A percentile compares a stretch with the other conserved stretches of the same genome.
phyloP scores from a whole-genome alignment of 148 eudicot genomes.

The Rhododendron mucronatum region DNA sequence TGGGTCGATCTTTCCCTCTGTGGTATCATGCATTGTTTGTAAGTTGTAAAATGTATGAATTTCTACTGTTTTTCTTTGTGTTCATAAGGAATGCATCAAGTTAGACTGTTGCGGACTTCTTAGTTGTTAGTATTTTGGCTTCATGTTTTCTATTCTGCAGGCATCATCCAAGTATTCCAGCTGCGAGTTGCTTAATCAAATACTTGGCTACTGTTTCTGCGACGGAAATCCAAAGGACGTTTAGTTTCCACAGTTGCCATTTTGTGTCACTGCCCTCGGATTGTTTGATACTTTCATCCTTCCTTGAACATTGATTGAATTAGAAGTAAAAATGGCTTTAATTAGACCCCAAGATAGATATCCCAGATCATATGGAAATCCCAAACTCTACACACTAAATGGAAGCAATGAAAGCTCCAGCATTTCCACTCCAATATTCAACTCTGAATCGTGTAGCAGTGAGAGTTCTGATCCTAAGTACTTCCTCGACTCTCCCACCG shows the following conservation, averaged over 20 bases:
- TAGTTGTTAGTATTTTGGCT: background rate
- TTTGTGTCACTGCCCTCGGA: background rate
- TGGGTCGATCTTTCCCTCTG: background rate
- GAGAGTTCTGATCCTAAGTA: constrained; percentile 52
- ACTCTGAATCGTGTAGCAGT: constrained; percentile 43
- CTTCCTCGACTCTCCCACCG: constrained; percentile 67
- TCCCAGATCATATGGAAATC: constrained; percentile 14
- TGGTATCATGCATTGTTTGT: background rate
- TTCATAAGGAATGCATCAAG: background rate
- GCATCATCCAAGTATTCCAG: background rate
- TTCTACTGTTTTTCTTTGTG: background rate
- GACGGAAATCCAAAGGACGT: background rate
- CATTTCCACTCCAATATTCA: constrained; percentile 31
- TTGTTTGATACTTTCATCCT: background rate
- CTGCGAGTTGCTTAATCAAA: background rate
- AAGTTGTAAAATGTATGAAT: background rate
- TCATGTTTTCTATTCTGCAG: constrained; percentile 4
- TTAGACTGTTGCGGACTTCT: background rate
- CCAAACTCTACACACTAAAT: constrained; percentile 11
- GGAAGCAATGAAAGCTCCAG: constrained; percentile 13
- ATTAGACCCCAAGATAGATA: constrained; percentile 19
- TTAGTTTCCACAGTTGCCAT: background rate
- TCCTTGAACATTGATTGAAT: constrained; percentile 1
- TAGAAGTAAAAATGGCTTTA: constrained; percentile 16
- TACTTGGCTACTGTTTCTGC: background rate